Evolutionary conservation across 345 rosid species (phyloP).

Genomic region (Linum tenue): DNA sequence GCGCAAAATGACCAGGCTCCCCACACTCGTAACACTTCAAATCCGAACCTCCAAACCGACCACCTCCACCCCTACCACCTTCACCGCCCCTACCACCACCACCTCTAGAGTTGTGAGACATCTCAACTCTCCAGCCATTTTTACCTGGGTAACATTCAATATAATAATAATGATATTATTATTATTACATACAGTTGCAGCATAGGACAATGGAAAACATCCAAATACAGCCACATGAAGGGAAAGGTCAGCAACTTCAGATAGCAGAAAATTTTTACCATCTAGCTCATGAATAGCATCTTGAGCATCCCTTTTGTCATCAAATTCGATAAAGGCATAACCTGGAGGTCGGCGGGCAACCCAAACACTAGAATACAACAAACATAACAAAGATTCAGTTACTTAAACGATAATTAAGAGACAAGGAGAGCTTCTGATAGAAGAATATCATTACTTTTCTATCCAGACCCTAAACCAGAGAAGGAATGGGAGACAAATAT

Average conservation of each 20-base stretch:
- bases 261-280: slow-evolving; percentile 30
- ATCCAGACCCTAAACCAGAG: background rate
- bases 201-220: too few species aligned
- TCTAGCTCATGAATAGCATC: slow-evolving; percentile 76
- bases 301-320: slow-evolving; percentile 70
- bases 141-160: slow-evolving; percentile 35
- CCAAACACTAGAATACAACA: slow-evolving; percentile 55
- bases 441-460: background rate
- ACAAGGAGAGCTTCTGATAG: background rate
- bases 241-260: background rate
- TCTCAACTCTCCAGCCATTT: slow-evolving; percentile 89
- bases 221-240: background rate
- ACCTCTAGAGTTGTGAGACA: slow-evolving; percentile 65
- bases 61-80: slow-evolving; percentile 49
- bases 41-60: slow-evolving; percentile 78
- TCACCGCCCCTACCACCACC: slow-evolving; percentile 20
- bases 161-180: background rate
- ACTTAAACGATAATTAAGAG: background rate
- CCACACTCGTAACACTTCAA: slow-evolving; percentile 89
- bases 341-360: slow-evolving; percentile 93
- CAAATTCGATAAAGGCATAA: slow-evolving; percentile 81
- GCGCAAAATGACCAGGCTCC: slow-evolving; percentile 89
- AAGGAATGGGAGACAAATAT: too few species aligned
- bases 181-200: too few species aligned
- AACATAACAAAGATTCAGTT: background rate